Conservation (phyloP, 2,329 filamentous ascomycete genomes). For the Aspergillus cejpii region DNA sequence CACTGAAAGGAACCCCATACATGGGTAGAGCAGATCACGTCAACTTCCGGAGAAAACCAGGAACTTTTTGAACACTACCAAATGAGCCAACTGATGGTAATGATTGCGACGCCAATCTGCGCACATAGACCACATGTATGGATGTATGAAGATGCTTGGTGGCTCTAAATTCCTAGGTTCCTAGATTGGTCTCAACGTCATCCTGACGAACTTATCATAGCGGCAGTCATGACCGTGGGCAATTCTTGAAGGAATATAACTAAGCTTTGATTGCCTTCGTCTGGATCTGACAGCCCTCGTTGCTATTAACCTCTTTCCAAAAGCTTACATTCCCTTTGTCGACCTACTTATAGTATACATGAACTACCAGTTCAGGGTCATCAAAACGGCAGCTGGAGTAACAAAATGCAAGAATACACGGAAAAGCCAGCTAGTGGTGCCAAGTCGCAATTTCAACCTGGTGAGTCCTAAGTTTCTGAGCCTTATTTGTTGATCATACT, state of each 20-base stretch:
- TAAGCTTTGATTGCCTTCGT: too few relatives aligned
- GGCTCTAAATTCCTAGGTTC: not conserved
- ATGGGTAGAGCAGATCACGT: too few relatives aligned
- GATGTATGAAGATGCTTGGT: not conserved
- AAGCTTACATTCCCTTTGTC: not conserved
- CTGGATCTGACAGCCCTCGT: too few relatives aligned
- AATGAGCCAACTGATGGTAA: too few relatives aligned
- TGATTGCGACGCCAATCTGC: too few relatives aligned
- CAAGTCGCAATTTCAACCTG: conserved; percentile 32
- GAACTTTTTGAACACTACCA: too few relatives aligned
- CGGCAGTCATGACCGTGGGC: not conserved
- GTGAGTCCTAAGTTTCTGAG: conserved; percentile 13
- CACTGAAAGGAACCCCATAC: too few relatives aligned
- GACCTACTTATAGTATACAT: not conserved
- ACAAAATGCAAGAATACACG: conserved; percentile 14
- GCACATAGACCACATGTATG: too few relatives aligned
- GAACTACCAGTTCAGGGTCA: not conserved
- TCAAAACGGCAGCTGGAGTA: not conserved
- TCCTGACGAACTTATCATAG: not conserved
- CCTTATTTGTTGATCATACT: not conserved
- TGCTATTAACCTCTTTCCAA: not conserved
- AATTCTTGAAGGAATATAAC: not conserved
- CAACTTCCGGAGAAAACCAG: too few relatives aligned
- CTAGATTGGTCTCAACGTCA: not conserved
- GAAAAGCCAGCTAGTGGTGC: conserved; percentile 9